Base-by-base conservation (phyloP, 495 filamentous ascomycete species). In the Aspergillus kassunensis region DNA sequence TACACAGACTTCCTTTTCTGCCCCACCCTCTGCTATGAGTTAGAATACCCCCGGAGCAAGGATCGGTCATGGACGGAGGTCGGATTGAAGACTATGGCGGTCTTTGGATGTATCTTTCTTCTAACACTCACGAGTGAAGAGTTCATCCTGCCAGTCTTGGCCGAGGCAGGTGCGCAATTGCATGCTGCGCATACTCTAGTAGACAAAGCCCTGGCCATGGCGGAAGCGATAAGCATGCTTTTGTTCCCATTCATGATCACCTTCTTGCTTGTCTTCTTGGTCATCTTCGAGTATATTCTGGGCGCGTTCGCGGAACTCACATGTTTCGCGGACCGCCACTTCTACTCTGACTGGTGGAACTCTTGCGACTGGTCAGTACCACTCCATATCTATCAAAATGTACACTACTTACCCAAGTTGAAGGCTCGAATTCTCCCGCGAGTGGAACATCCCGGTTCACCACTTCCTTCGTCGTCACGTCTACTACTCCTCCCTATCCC, bases 381-480 rank as follows among this genome's bases (percentile, higher is more conserved):
- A 39, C n/a, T n/a, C n/a, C n/a, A n/a, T n/a, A n/a, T n/a, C n/a
- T n/a, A n/a, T n/a, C n/a, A n/a, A 31, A 12, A 31, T 6, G 29
- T 6, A 31, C 12, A 31, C 7, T 6, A 6, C 29, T 6, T 6
- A 31, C 6, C 29, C 29, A 31, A 31, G 29, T 12, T 6, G 12
- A 31, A 78, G 91, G 91, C 85, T 98, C 51, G 93, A 98, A 68
- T 98, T 98, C 69, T 91, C 87, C 16, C 80, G 93, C 49, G 91
- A 97, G 73, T 98, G 93, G 93, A 98, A 98, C 65, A 84, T 95
- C 36, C 93, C 93, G 41, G 93, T 98, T n/a, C 95, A 98, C 74
- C 87, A 91, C 64, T 98, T 97, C 75, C 84, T 98, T 57, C 83
- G 93, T 8, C 82, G 93, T 11, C 93, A 98, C 67, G 93, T 98